Evolutionary conservation across 345 rosid species (phyloP).

Genomic region (Eucalyptus cloeziana): DNA sequence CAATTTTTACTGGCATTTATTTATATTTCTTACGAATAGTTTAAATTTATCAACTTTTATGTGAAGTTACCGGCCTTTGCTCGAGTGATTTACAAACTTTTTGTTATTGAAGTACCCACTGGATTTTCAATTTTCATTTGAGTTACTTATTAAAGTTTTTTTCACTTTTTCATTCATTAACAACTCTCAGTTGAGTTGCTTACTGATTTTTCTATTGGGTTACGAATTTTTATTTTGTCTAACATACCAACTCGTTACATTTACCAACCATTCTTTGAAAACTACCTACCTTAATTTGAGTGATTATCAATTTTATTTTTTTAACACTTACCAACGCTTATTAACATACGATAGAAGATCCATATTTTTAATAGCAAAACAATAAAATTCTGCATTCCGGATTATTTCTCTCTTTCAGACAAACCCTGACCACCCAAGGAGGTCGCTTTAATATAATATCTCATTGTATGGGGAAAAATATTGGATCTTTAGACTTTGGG

Average conservation of each 20-base stretch:
- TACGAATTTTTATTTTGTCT: background rate
- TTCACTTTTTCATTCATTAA: too few species aligned
- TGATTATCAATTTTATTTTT: background rate
- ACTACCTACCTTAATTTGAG: background rate
- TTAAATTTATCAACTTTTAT: background rate
- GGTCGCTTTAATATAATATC: background rate
- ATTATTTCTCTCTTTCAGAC: background rate
- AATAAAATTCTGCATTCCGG: background rate
- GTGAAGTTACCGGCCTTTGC: fast-evolving
- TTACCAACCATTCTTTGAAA: background rate
- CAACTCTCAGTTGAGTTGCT: background rate
- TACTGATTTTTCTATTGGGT: background rate
- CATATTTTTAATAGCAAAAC: background rate
- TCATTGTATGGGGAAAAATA: background rate
- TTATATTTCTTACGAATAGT: background rate
- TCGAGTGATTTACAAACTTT: background rate
- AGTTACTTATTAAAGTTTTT: background rate
- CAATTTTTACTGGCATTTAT: background rate
- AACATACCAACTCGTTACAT: background rate
- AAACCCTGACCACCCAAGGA: background rate
- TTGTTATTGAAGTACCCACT: background rate
- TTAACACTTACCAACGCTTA: background rate
- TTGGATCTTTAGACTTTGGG: background rate
- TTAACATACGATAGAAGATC: background rate
- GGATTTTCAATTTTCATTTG: background rate